Percentiles rank a stretch among this genome's conserved stretches.
Conservation (phyloP, 2,329 filamentous ascomycete species). For the Ophiostoma sp. region DNA sequence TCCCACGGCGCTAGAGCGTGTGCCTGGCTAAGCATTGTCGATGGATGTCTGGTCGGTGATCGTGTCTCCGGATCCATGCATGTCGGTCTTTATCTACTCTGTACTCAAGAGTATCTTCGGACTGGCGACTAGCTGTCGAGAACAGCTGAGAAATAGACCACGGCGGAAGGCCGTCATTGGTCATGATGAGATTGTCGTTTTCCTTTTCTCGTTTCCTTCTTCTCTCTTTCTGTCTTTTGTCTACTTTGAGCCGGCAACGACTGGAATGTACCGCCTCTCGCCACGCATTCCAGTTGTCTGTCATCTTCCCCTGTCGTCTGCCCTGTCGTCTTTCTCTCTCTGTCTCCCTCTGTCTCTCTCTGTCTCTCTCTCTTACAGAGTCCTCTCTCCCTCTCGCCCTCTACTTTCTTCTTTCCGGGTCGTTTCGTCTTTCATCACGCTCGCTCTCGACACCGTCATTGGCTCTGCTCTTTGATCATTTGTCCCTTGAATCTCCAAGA, state of each 20-base stretch:
- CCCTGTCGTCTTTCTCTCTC: background rate
- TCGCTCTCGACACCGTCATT: background rate
- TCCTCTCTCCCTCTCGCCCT: background rate
- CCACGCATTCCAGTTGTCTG: background rate
- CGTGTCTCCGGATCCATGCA: too few relatives aligned
- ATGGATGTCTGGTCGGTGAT: too few relatives aligned
- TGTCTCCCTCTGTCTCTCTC: background rate
- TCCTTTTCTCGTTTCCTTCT: background rate
- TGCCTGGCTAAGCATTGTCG: too few relatives aligned
- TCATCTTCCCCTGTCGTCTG: background rate
- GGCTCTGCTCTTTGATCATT: background rate
- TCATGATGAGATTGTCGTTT: background rate
- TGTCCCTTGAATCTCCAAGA: background rate
- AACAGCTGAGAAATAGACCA: too few relatives aligned
- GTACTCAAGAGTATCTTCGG: too few relatives aligned
- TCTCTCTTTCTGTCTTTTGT: background rate
- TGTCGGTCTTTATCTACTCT: too few relatives aligned
- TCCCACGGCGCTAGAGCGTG: too few relatives aligned
- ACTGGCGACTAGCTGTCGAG: too few relatives aligned
- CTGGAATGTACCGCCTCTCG: background rate
- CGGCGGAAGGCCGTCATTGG: too few relatives aligned
- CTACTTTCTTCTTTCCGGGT: background rate
- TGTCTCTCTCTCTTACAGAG: too few relatives aligned
- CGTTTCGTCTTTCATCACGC: conserved; percentile 11
- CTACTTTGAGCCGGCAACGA: background rate